Conservation (phyloP, 202 grass and related monocot species). For the Setaria viridis region DNA sequence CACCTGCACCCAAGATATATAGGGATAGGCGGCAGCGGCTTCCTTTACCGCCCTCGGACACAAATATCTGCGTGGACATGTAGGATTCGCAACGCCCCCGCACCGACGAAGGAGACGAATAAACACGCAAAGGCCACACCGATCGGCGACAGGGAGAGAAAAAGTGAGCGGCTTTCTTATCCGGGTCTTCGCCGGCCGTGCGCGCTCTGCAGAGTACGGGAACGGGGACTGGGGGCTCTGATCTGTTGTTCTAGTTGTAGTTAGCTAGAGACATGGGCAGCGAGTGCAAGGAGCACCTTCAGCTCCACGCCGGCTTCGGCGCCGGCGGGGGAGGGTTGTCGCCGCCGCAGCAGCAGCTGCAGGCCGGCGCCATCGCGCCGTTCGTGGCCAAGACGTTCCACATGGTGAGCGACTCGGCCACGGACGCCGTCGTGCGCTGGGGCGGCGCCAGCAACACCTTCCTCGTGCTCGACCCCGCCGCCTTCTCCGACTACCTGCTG, state of each 20-base stretch:
- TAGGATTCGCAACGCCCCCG: background rate
- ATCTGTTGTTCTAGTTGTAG: background rate
- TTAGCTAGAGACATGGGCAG: conserved; percentile 37
- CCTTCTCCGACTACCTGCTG: conserved; percentile 72
- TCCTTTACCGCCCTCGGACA: background rate
- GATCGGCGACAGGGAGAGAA: background rate
- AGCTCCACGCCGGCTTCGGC: background rate
- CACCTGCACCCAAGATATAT: background rate
- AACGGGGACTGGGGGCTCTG: background rate
- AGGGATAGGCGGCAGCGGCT: background rate
- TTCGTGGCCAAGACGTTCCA: conserved; percentile 87
- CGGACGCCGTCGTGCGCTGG: conserved; percentile 67
- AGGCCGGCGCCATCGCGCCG: conserved; percentile 47
- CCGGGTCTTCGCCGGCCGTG: background rate
- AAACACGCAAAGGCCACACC: background rate
- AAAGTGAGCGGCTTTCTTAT: conserved; percentile 46
- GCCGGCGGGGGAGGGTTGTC: background rate
- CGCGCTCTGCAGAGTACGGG: background rate
- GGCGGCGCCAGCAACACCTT: conserved; percentile 67
- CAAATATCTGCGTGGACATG: conserved; percentile 50
- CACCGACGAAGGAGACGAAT: conserved; percentile 40
- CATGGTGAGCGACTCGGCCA: conserved; percentile 74
- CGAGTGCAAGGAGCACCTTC: conserved; percentile 43
- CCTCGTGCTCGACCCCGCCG: conserved; percentile 62
- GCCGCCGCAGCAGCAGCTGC: background rate